Base-by-base conservation (phyloP, 202 grass and related monocot species). In the Sporobolus alterniflorus region DNA sequence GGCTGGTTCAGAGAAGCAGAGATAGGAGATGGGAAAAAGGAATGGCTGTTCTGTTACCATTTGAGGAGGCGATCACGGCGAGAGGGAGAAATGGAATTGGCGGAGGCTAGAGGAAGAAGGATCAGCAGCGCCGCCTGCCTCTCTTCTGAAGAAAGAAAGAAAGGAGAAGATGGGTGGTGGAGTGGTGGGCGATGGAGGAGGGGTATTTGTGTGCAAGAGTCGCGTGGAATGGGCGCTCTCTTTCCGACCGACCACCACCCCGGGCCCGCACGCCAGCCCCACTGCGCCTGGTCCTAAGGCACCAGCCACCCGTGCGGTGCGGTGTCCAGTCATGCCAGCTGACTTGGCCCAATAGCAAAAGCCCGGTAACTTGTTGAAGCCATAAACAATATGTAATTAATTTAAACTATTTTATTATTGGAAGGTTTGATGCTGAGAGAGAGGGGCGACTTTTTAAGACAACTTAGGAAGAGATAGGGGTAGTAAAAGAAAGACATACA, bases 171-270 rank as follows among this genome's bases (percentile, higher is more conserved):
- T 26, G 0, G 57, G 11, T 11, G 69, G 16, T 6, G 65, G 55
- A 7, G 69, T 3, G 20, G 34, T 30, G 21, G 54, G 22, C 7
- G 55, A 21, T 11, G 12, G 40, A 5, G 62, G 29, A 11, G 15
- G 54, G 46, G 71, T 89, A 85, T 85, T 89, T 89, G 82, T 89
- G 87, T 21, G 56, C 9, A 77, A 14, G 71, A 85, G 82, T 89
- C 71, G 87, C 82, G 87, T 89, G 87, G 87, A 25, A 85, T 65
- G 87, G 71, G 85, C 87, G 87, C 87, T 60, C n/a, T 84, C 64
- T 80, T 79, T 74, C 20, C 63, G 51, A 55, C 79, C 76, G 81
- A 54, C 76, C 21, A 1, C n/a, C n/a, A n/a, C n/a, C n/a, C 0
- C 52, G 82, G 42, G 8, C 83, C 87, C 87, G 68, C 33, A 11